Percentiles rank a stretch among this genome's conserved stretches.
Conservation (phyloP, 2,329 filamentous ascomycete genomes). For the Cercospora citrullina region DNA sequence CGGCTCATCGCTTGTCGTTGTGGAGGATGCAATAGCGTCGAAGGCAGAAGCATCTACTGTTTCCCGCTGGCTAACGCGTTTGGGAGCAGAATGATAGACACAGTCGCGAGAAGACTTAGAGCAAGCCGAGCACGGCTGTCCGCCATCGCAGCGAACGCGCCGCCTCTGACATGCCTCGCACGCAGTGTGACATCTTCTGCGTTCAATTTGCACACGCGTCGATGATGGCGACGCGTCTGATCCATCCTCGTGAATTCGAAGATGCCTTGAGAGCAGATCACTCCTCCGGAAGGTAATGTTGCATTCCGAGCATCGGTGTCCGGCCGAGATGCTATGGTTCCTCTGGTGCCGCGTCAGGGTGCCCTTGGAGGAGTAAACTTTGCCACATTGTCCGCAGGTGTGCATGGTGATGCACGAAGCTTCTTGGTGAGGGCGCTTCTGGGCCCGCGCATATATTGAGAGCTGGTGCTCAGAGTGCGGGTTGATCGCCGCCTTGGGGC, state of each 20-base stretch:
- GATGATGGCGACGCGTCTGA: conserved; percentile 14
- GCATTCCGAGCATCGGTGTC: conserved; percentile 21
- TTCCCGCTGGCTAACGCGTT: conserved; percentile 21
- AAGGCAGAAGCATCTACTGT: not conserved
- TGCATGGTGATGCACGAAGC: conserved; percentile 11
- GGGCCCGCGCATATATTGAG: not conserved
- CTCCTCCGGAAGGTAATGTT: conserved; percentile 22
- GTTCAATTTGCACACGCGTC: not conserved
- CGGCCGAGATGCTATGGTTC: conserved; percentile 18
- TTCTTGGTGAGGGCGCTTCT: not conserved
- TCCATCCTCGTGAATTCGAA: conserved; percentile 15
- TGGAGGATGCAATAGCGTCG: not conserved
- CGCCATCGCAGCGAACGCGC: conserved; percentile 24
- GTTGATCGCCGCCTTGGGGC: not conserved
- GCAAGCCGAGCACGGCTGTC: conserved; percentile 20
- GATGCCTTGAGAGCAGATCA: conserved; percentile 19
- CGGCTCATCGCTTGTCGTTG: not conserved
- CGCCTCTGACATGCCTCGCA: conserved; percentile 23
- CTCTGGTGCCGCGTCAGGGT: conserved; percentile 24
- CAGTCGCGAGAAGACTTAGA: conserved; percentile 15
- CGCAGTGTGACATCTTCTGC: conserved; percentile 23
- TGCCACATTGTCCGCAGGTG: conserved; percentile 22
- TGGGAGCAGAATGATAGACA: conserved; percentile 19
- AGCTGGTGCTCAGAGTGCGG: not conserved
- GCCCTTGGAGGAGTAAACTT: conserved; percentile 23